Percentiles rank a stretch among this genome's conserved stretches.
Evolutionary conservation across 1,284 basidiomycete species (phyloP).

Genomic region (Tylopilus sp.): DNA sequence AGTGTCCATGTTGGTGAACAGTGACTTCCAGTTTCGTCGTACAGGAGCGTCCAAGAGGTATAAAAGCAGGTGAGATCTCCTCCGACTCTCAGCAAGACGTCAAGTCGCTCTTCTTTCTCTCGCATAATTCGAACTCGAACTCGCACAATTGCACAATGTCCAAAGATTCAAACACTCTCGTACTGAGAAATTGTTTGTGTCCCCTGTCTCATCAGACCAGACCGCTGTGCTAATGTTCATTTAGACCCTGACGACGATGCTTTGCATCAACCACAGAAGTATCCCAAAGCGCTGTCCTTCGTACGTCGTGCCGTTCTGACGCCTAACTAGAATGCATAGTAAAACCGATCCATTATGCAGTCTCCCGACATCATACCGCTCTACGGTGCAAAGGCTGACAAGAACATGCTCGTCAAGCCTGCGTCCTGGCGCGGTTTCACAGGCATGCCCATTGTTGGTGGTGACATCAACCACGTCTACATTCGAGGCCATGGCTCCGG

Average conservation of each 20-base stretch:
- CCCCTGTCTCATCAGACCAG: background rate
- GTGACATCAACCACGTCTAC: constrained; percentile 12
- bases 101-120: background rate
- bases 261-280: background rate
- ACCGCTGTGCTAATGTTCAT: background rate
- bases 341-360: background rate
- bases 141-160: background rate
- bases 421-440: constrained; percentile 13
- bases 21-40: background rate
- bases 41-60: background rate
- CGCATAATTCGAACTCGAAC: background rate
- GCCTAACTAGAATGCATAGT: no score
- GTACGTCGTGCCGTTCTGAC: constrained; percentile 2
- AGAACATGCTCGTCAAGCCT: background rate
- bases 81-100: background rate
- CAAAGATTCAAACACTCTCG: background rate
- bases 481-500: constrained; percentile 12
- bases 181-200: constrained; percentile 13
- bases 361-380: constrained; percentile 16
- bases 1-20: background rate
- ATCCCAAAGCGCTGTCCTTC: constrained; percentile 11
- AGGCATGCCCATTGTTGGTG: constrained; percentile 13
- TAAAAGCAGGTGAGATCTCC: constrained; percentile 1
- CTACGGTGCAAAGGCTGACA: constrained; percentile 3
- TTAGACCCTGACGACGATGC: constrained; percentile 15